Percentiles rank a stretch among this genome's conserved stretches.
Conservation (phyloP, 768 basidiomycete genomes). For the Amanita pseudoporphyria region DNA sequence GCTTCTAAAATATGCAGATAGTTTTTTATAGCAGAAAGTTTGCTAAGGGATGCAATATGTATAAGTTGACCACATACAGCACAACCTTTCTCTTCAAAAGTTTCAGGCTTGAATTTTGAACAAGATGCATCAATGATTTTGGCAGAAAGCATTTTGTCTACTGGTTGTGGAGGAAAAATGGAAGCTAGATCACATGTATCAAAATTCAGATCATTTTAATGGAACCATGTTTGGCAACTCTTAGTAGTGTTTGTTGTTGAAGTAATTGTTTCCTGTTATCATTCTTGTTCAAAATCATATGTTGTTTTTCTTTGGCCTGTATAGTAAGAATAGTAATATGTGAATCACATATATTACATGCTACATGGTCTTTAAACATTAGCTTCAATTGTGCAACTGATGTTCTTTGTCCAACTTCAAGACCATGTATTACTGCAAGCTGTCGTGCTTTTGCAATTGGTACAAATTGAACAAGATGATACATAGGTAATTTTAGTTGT, state of each 20-base stretch:
- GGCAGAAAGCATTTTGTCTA: too few species aligned
- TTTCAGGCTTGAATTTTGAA: too few species aligned
- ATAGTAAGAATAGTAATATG: not conserved
- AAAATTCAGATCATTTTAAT: not conserved
- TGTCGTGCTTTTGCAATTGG: not conserved
- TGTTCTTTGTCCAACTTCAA: too few species aligned
- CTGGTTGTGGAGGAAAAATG: too few species aligned
- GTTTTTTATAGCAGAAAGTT: not conserved
- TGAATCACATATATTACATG: not conserved
- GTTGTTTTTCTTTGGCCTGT: too few species aligned
- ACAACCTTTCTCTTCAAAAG: too few species aligned
- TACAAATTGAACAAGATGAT: not conserved
- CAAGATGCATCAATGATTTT: too few species aligned
- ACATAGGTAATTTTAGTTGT: not conserved
- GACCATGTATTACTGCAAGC: not conserved
- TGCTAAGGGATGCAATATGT: too few species aligned
- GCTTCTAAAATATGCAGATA: too few species aligned
- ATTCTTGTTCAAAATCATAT: not conserved
- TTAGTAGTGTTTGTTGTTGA: not conserved
- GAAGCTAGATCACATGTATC: too few species aligned
- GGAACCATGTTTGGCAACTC: not conserved
- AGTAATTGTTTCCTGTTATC: not conserved
- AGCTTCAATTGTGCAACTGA: not conserved
- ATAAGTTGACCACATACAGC: too few species aligned
- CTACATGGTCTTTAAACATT: not conserved